Evolutionary conservation across 2,329 filamentous ascomycete species (phyloP).

Genomic region (Tolypocladium ovalisporum): DNA sequence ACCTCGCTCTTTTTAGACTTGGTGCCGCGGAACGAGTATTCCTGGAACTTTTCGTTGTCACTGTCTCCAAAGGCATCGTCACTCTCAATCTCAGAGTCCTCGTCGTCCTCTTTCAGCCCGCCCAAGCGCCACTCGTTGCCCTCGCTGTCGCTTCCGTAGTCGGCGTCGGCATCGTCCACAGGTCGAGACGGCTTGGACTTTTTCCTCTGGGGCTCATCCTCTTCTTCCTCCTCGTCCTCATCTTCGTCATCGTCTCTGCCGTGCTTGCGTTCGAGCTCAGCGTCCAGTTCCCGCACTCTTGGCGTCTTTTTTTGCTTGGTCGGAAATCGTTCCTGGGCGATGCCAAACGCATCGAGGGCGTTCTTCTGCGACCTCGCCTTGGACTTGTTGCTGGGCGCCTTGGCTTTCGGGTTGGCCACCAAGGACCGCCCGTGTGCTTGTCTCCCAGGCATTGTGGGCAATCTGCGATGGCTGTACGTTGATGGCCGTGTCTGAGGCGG

Average conservation of each 20-base stretch:
- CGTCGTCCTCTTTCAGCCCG: slow-evolving; percentile 40
- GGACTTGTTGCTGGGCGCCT: slow-evolving; percentile 27
- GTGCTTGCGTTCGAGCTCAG: slow-evolving; percentile 32
- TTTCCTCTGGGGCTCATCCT: slow-evolving; percentile 33
- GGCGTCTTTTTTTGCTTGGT: slow-evolving; percentile 35
- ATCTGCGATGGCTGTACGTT: neutral
- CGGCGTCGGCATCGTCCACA: slow-evolving; percentile 44
- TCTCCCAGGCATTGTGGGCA: slow-evolving; percentile 40
- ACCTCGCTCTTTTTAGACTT: slow-evolving; percentile 22
- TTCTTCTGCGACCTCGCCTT: slow-evolving; percentile 38
- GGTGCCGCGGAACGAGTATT: slow-evolving; percentile 48
- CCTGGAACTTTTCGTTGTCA: slow-evolving; percentile 76
- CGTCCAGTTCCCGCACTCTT: slow-evolving; percentile 41
- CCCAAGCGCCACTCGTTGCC: slow-evolving; percentile 81
- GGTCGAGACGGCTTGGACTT: slow-evolving; percentile 26
- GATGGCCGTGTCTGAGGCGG: neutral
- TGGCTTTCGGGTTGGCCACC: slow-evolving; percentile 25
- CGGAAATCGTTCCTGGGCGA: slow-evolving; percentile 42
- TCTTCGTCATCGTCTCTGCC: slow-evolving; percentile 32
- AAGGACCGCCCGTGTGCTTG: slow-evolving; percentile 47
- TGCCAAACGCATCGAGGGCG: slow-evolving; percentile 46
- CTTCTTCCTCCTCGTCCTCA: slow-evolving; percentile 32
- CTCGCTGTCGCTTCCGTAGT: slow-evolving; percentile 73
- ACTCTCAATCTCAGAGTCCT: slow-evolving; percentile 54
- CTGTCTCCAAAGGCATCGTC: slow-evolving; percentile 81